Conservation (phyloP, 2,329 filamentous ascomycete species). For the Trichoderma cornu-damae region DNA sequence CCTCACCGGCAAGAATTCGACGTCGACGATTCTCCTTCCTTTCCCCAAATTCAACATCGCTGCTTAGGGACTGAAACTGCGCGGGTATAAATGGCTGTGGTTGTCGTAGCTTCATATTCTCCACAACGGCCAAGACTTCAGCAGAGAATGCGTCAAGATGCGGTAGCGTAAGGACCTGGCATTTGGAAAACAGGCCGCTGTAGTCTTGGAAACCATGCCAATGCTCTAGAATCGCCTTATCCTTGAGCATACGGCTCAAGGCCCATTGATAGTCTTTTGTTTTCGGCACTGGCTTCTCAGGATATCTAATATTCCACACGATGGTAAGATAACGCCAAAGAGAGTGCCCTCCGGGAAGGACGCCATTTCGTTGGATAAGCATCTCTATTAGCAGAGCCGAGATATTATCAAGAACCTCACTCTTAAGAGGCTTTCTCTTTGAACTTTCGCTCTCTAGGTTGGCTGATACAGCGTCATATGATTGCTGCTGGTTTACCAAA, state of each 20-base stretch:
- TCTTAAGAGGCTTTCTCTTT: neutral
- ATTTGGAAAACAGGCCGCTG: conserved; percentile 41
- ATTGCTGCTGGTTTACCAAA: neutral
- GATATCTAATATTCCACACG: conserved; percentile 42
- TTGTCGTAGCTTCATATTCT: conserved; percentile 43
- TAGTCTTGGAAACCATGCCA: conserved; percentile 41
- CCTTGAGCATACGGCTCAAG: conserved; percentile 36
- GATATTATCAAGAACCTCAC: conserved; percentile 21
- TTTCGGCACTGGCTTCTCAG: conserved; percentile 37
- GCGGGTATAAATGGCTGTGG: conserved; percentile 33
- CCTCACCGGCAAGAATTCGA: conserved; percentile 38
- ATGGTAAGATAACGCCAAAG: conserved; percentile 45
- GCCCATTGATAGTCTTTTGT: conserved; percentile 37
- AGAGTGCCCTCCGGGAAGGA: conserved; percentile 47
- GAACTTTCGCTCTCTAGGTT: neutral
- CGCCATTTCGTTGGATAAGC: conserved; percentile 36
- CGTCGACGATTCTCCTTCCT: conserved; percentile 29
- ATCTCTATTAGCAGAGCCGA: conserved; percentile 28
- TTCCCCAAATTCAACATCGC: neutral
- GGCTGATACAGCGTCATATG: neutral
- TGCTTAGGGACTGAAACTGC: conserved; percentile 20
- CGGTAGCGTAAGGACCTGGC: conserved; percentile 41
- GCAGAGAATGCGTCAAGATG: conserved; percentile 40
- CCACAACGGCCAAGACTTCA: conserved; percentile 40
- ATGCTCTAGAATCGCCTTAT: conserved; percentile 36